Evolutionary conservation across 345 rosid species (phyloP), one percentile per base, ranked within the genome.

Genomic region (Murraya paniculata): DNA sequence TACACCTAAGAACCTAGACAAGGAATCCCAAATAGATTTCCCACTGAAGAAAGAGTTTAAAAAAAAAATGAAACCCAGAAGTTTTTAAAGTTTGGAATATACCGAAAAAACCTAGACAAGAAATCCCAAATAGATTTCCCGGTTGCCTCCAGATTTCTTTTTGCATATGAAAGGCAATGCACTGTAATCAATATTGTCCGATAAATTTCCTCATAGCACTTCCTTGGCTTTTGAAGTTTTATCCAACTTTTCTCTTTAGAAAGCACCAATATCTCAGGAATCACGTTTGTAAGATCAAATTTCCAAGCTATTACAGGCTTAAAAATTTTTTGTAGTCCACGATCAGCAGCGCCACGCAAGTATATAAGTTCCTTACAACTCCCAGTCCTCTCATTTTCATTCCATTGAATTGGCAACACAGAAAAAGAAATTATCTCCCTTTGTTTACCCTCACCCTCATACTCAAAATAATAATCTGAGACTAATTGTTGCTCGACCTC

Each of bases 201-300:
- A 18, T 86, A 84, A 60, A 79, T 82, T n/a, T 72, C 88, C 78
- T 76, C 94, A 64, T 67, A 92, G 80, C 90, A 86, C 83, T 92
- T 96, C 90, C 96, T 90, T 3, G 98, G 94, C 82, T 90, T 92
- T 55, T 86, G 88, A 31, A 96, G 84, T 81, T 87, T 88, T 8
- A 96, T 72, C 93, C 98, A 96, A 8, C 31, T 27, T 35, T 86
- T 86, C 10, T 88, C 93, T 82, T 87, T 92, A 0, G 92, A 82
- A 18, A 92, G 89, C 67, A 91, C 97, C 6, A 76, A 91, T 61
- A 94, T 86, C 79, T 86, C 94, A 0, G 94, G 92, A 18, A 18
- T 79, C 50, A 82, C 80, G 79, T 85, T 83, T 22, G 70, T 67
- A n/a, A 96, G 85, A 71, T 90, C 91, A 62, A 92, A 89, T 81